A percentile compares a stretch with the other conserved stretches of the same genome.
Conservation (phyloP, 495 filamentous ascomycete genomes). For the Penicillium pulvis region DNA sequence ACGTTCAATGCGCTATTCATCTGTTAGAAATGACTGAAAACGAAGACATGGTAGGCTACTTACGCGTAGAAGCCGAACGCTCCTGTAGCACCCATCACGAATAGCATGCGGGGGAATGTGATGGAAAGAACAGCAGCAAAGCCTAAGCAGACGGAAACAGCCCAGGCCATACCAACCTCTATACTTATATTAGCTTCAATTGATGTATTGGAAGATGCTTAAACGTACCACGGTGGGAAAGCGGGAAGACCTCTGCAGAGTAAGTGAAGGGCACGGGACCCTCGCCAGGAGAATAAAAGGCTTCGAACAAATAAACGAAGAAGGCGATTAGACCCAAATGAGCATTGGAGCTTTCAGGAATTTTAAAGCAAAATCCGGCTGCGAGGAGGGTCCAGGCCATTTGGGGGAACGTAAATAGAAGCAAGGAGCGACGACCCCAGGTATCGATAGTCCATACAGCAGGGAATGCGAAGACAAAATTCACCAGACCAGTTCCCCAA, state of each 20-base stretch:
- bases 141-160: constrained; percentile 70
- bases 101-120: constrained; percentile 68
- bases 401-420: constrained; percentile 84
- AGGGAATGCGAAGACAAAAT: constrained; percentile 82
- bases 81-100: constrained; percentile 55
- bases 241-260: constrained; percentile 79
- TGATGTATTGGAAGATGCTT: neutral
- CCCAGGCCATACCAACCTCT: constrained; percentile 75
- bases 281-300: constrained; percentile 70
- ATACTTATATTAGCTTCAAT: constrained; percentile 11
- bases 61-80: constrained; percentile 54
- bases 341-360: constrained; percentile 50
- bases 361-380: constrained; percentile 70
- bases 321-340: constrained; percentile 63
- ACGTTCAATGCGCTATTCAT: constrained; percentile 62
- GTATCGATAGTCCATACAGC: constrained; percentile 87
- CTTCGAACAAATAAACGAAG: constrained; percentile 68
- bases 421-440: constrained; percentile 73
- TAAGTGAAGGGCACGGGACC: constrained; percentile 74
- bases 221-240: constrained; percentile 63
- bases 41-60: constrained; percentile 2
- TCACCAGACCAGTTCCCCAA: constrained; percentile 79
- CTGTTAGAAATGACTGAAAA: constrained; percentile 21
- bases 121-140: constrained; percentile 75
- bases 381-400: constrained; percentile 82